Conservation (phyloP, 192 early-diverging fungal genomes). For the Linnemannia exigua region DNA sequence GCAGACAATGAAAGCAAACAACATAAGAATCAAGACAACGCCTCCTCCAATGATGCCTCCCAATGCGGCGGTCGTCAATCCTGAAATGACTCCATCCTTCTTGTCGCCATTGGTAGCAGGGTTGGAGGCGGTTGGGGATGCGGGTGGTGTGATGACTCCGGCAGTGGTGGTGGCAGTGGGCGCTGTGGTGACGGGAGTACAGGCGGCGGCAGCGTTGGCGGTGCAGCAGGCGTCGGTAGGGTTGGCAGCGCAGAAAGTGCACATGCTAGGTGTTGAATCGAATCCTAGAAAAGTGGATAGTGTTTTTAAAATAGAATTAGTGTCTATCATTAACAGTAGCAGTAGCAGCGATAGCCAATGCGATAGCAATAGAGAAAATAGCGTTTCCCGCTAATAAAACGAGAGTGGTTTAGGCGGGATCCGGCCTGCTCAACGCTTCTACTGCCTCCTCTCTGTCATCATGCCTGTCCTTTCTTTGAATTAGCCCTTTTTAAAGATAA, state of each 20-base stretch:
- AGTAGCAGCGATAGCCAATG: too few relatives aligned
- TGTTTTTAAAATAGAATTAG: conserved; percentile 6
- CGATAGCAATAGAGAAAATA: background rate
- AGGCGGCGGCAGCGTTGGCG: background rate
- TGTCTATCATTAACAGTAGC: background rate
- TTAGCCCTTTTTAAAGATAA: conserved; percentile 1
- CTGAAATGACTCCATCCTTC: background rate
- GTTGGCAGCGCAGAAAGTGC: conserved; percentile 23
- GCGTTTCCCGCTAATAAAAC: background rate
- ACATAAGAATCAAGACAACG: conserved; percentile 13
- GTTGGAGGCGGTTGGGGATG: background rate
- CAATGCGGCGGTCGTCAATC: conserved; percentile 33
- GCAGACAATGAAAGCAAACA: conserved; percentile 34
- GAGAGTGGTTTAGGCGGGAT: background rate
- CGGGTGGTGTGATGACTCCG: background rate
- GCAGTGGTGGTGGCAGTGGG: background rate
- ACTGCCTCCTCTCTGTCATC: background rate
- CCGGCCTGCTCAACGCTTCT: background rate
- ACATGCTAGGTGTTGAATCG: conserved; percentile 3
- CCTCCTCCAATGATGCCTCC: conserved; percentile 40
- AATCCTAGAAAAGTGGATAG: conserved; percentile 24
- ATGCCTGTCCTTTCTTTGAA: background rate
- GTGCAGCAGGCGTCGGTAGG: conserved; percentile 25
- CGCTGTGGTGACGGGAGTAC: background rate
- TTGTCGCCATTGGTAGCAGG: background rate